Conservation (phyloP, 768 basidiomycete genomes). For the Xanthoconium stramineum region DNA sequence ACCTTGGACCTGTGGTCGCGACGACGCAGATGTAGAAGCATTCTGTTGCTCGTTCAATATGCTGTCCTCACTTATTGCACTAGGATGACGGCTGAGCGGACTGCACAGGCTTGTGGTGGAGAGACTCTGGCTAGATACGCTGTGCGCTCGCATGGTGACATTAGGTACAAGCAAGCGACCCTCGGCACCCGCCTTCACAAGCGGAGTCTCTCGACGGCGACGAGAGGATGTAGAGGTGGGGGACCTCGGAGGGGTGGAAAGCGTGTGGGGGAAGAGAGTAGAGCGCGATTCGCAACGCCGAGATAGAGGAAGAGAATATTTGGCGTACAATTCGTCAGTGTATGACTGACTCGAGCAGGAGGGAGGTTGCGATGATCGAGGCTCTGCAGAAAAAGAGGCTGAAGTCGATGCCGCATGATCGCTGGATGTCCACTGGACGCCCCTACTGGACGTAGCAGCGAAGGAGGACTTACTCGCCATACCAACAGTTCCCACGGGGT, state of each 20-base stretch:
- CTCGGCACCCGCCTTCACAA: slow-evolving; percentile 59
- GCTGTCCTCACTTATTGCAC: slow-evolving; percentile 37
- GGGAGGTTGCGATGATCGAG: slow-evolving; percentile 21
- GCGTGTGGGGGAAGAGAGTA: slow-evolving; percentile 36
- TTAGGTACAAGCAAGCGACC: slow-evolving; percentile 61
- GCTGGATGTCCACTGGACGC: slow-evolving; percentile 48
- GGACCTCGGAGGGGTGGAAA: slow-evolving; percentile 36
- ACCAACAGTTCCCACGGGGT: slow-evolving; percentile 31
- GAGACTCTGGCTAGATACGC: slow-evolving; percentile 34
- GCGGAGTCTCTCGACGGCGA: slow-evolving; percentile 47
- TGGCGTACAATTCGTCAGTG: slow-evolving; percentile 48
- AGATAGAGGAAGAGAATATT: slow-evolving; percentile 55
- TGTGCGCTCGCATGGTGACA: slow-evolving; percentile 32
- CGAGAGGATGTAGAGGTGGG: slow-evolving; percentile 33
- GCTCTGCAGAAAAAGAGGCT: slow-evolving; percentile 25
- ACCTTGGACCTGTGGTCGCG: slow-evolving; percentile 54
- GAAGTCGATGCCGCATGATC: slow-evolving; percentile 22
- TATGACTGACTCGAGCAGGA: slow-evolving; percentile 30
- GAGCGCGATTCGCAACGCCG: slow-evolving; percentile 52
- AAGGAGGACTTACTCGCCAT: slow-evolving; percentile 38
- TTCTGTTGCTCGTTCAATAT: slow-evolving; percentile 28
- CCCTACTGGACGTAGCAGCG: slow-evolving; percentile 48
- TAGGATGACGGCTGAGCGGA: slow-evolving; percentile 39
- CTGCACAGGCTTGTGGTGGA: slow-evolving; percentile 32
- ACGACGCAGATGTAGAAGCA: slow-evolving; percentile 19